phyloP scores from a whole-genome alignment of 2,329 filamentous ascomycete genomes.

The Exophiala bonariae region DNA sequence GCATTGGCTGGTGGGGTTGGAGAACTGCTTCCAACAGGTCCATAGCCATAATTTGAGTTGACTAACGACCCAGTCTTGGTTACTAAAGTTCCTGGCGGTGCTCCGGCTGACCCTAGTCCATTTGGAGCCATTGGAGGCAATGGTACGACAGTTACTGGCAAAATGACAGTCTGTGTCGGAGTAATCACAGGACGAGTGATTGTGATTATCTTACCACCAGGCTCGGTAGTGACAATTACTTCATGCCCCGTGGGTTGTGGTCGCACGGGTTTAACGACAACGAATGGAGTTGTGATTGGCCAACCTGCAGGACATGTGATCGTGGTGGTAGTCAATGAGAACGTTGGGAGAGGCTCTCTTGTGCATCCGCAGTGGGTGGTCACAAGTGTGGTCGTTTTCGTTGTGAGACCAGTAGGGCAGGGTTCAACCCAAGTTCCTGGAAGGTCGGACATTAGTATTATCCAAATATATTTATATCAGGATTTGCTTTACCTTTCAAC shows the following conservation, averaged over 20 bases:
- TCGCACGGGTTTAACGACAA: not conserved
- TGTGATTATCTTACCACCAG: not conserved
- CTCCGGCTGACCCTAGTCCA: not conserved
- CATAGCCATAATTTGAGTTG: no score
- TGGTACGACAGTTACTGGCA: not conserved
- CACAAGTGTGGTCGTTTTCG: not conserved
- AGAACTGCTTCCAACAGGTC: no score
- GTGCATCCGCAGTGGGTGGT: slow-evolving; percentile 6
- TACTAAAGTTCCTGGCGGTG: not conserved
- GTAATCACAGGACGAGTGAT: not conserved
- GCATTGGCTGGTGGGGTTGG: no score
- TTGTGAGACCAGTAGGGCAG: slow-evolving; percentile 7
- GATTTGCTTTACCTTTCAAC: slow-evolving; percentile 1
- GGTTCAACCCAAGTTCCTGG: slow-evolving; percentile 11
- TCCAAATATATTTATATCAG: not conserved
- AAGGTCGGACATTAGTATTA: not conserved
- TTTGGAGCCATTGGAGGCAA: not conserved
- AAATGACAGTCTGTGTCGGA: not conserved
- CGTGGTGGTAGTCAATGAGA: slow-evolving; percentile 1
- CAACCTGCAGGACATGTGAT: slow-evolving; percentile 2
- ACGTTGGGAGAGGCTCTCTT: slow-evolving; percentile 1
- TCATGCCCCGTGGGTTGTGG: not conserved
- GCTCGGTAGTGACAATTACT: not conserved
- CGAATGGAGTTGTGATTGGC: slow-evolving; percentile 2
- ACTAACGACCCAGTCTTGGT: not conserved